Conservation (phyloP, 2,329 filamentous ascomycete species). For the Myotisia sp. region DNA sequence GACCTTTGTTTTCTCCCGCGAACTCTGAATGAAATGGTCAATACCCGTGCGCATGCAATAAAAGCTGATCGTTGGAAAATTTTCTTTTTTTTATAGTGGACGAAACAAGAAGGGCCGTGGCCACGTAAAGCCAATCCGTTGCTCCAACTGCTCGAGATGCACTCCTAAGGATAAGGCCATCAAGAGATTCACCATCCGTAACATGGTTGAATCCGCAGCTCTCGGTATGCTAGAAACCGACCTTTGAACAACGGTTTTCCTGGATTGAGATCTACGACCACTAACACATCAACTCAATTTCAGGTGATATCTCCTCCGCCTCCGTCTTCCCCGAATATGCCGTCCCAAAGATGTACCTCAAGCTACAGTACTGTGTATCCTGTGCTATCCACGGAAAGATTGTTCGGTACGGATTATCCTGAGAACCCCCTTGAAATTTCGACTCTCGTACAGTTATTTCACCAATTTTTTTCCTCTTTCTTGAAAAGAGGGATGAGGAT, state of each 20-base stretch:
- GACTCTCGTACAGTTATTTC: not conserved
- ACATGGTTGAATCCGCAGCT: slow-evolving; percentile 99
- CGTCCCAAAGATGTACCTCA: slow-evolving; percentile 99
- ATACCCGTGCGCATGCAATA: no score
- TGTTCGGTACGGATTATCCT: slow-evolving; percentile 87
- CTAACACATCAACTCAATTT: not conserved
- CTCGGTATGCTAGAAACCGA: slow-evolving; percentile 62
- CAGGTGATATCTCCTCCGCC: slow-evolving; percentile 99
- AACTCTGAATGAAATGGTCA: no score
- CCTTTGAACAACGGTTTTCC: slow-evolving; percentile 1
- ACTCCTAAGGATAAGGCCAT: slow-evolving; percentile 99
- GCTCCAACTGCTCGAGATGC: slow-evolving; percentile 77
- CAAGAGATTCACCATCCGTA: slow-evolving; percentile 99
- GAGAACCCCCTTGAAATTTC: not conserved
- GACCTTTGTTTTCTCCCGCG: not conserved
- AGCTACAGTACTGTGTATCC: slow-evolving; percentile 99
- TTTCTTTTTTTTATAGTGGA: slow-evolving; percentile 45
- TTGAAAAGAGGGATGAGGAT: not conserved
- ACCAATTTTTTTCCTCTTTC: not conserved
- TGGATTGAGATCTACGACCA: not conserved
- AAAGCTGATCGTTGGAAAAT: no score
- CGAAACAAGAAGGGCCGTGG: slow-evolving; percentile 99
- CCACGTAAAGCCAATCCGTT: slow-evolving; percentile 98
- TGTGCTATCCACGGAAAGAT: slow-evolving; percentile 99
- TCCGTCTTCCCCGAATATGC: slow-evolving; percentile 99